Base-by-base conservation (phyloP, 2,329 filamentous ascomycete genomes). In the Mollisia scopiformis region DNA sequence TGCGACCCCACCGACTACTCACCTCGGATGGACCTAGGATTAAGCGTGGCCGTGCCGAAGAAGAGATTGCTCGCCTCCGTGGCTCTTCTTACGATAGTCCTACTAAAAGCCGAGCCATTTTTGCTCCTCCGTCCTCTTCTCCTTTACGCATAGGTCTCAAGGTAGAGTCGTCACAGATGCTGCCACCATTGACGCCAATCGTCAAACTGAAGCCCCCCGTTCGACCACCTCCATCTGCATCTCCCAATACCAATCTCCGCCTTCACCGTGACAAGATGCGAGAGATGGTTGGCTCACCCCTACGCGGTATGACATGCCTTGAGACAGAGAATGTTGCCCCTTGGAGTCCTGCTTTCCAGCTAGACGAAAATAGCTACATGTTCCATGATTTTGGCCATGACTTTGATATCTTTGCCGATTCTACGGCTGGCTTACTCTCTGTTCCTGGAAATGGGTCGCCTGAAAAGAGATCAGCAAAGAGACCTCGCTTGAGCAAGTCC, bases 1-100 rank as follows among this genome's bases (percentile, higher is more conserved):
- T 92, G 74, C 86, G 94, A 61, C 88, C 90, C 51, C 87, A 88
- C 16, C 81, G 86, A 59, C 81, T 91, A 19, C 82, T 92, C 46
- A 92, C 89, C 3, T 94, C 92, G 0, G 93, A 93, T 68, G 88
- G 88, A n/a, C 89, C 89, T 53, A 85, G 87, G 58, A 88, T 93
- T 69, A 96, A 94, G 79, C 89, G 92, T 62, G 94, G 94, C 30
- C 90, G 94, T 63, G 95, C 95, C 16, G 95, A 98, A 75, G 93
- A 96, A 70, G 95, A 97, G 76, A 97, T 99, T 79, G 91, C 91
- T 49, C 91, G 94, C 41, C 89, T 98, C 57, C 90, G 95, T 67
- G 91, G 91, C 64, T 97, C 94, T 1, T 97, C 93, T 1, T 94
- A 93, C 70, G 93, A 97, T 71, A 98, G 93, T 72, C 95, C 95